These are phyloP conservation scores for Fusarium nodosum DNA, from an alignment of 2,329 filamentous ascomycete species.

Conservation along the genomic window DNA sequence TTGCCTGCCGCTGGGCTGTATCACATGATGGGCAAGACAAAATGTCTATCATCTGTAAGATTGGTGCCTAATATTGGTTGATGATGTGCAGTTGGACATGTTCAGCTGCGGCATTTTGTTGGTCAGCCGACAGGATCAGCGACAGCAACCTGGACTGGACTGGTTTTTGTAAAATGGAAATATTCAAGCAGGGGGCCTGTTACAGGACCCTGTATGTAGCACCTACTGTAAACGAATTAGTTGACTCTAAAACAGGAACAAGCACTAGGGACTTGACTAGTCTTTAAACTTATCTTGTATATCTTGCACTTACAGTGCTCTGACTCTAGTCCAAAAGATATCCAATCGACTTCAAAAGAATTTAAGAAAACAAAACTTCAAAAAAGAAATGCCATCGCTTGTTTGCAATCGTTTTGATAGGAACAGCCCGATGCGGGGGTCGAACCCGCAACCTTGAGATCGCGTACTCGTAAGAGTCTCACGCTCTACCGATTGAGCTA, in stretches of 20 bases:
- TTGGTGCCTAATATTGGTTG: constrained; percentile 29
- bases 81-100: constrained; percentile 9
- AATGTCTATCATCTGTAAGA: constrained; percentile 8
- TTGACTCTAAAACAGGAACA: not conserved
- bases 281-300: not conserved
- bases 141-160: not conserved
- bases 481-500: constrained; percentile 69
- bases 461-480: constrained; percentile 69
- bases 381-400: constrained; percentile 5
- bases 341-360: not conserved
- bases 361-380: no score
- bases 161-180: not conserved
- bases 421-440: constrained; percentile 59
- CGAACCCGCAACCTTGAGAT: constrained; percentile 71
- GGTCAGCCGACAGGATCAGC: constrained; percentile 24
- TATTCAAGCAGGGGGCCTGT: not conserved
- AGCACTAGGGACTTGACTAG: not conserved
- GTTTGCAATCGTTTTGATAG: constrained; percentile 23
- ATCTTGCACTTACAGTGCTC: not conserved
- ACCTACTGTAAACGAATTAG: not conserved
- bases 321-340: not conserved
- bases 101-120: constrained; percentile 1
- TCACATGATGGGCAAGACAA: constrained; percentile 36
- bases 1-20: constrained; percentile 19
- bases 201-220: not conserved